Base-by-base conservation (phyloP, 2,329 filamentous ascomycete genomes). In the Beauveria brongniartii region DNA sequence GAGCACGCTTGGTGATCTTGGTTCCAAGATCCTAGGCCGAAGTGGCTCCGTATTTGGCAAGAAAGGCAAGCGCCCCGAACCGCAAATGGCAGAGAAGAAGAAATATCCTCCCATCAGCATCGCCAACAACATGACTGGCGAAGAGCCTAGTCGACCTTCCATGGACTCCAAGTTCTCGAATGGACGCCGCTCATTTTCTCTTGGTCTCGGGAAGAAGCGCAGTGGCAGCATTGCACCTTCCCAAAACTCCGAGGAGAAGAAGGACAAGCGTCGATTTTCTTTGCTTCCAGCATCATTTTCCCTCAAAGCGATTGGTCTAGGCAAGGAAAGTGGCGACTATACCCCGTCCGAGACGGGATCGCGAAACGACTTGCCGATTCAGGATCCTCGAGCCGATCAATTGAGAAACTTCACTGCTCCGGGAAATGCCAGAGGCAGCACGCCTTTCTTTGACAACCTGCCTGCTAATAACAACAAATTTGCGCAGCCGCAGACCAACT, bases 81-180 rank as follows among this genome's bases (percentile, higher is more conserved):
- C 66, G 69, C 73, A 61, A 75, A 80, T 64, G 85, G 74, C 90
- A 71, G 86, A 87, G 85, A 73, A 90, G 71, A 86, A 87, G 64
- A 87, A 83, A 65, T 95, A 97, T 69, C 93, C 93, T 61, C 93
- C 93, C 4, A 89, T 93, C 53, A 96, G 92, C 77, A 95, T 97
- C 91, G 84, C 88, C 64, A 88, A 88, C 64, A 79, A 85, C 2
- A 84, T 89, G 73, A 78, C 84, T 53, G 80, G 79, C 40, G 83
- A 85, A 44, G 79, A 82, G 56, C 74, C 80, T 14, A 68, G 67
- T 1, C 80, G 89, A 53, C 78, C 80, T 46, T 92, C 89, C 1
- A 84, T 90, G 69, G 90, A 92, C 65, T 92, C 88, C 3, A 79
- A 78, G 64, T 76, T 75, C 20, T 85, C 84, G 3, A 37, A 37